Conservation (phyloP, 306 rosid species). For the Alnus rubra region DNA sequence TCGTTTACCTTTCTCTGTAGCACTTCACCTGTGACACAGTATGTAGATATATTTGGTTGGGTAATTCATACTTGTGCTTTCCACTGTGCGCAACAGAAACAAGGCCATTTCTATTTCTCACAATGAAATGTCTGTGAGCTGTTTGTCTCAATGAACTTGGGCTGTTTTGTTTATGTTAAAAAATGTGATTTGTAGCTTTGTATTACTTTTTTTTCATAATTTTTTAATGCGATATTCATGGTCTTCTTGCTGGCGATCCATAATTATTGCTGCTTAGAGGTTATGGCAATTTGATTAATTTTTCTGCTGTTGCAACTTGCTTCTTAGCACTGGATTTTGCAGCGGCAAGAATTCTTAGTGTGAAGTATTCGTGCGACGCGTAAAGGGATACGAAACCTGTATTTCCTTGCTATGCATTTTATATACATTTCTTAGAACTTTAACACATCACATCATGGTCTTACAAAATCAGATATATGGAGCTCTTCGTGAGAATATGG, state of each 20-base stretch:
- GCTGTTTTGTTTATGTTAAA: slow-evolving; percentile 14
- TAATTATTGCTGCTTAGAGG: background rate
- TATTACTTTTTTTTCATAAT: background rate
- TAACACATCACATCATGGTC: too few relatives aligned
- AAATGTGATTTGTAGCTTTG: background rate
- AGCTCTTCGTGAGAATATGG: too few relatives aligned
- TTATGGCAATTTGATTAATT: background rate
- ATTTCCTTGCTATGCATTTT: too few relatives aligned
- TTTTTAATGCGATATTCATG: background rate
- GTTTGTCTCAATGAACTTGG: slow-evolving; percentile 30
- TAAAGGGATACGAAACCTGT: too few relatives aligned
- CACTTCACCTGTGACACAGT: slow-evolving; percentile 26
- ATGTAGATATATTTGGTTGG: slow-evolving; percentile 60
- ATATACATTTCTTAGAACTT: too few relatives aligned
- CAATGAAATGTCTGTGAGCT: slow-evolving; percentile 22
- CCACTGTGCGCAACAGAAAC: slow-evolving; percentile 35
- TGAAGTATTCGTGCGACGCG: too few relatives aligned
- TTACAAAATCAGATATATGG: too few relatives aligned
- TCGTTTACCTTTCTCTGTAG: slow-evolving; percentile 11
- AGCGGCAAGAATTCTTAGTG: background rate
- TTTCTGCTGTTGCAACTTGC: background rate
- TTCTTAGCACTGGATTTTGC: background rate
- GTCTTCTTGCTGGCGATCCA: background rate
- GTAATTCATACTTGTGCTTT: slow-evolving; percentile 29
- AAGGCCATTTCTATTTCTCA: background rate